Percentiles rank a stretch among this genome's conserved stretches.
Conservation (phyloP, 768 basidiomycete species). For the Myochromella boudieri region DNA sequence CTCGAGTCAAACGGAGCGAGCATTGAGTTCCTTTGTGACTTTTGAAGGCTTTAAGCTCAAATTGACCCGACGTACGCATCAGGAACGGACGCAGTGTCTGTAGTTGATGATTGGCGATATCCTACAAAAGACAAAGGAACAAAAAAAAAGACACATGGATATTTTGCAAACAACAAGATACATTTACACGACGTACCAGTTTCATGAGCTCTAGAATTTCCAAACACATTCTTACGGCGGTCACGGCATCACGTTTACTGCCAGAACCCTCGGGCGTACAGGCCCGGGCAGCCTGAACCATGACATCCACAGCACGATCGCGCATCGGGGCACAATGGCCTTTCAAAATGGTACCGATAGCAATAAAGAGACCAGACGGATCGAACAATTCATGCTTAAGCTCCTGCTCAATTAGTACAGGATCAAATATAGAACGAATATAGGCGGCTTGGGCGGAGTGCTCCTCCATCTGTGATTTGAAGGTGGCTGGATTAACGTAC, state of each 20-base stretch:
- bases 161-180: constrained; percentile 10
- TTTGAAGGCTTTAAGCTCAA: constrained; percentile 79
- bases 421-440: constrained; percentile 79
- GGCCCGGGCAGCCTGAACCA: constrained; percentile 70
- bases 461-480: constrained; percentile 60
- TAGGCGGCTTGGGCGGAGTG: constrained; percentile 63
- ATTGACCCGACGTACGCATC: constrained; percentile 73
- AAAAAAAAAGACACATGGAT: constrained; percentile 18
- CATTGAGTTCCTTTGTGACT: constrained; percentile 45
- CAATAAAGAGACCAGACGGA: constrained; percentile 72
- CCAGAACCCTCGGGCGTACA: constrained; percentile 56
- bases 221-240: constrained; percentile 78
- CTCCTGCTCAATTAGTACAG: constrained; percentile 79
- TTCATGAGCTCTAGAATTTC: constrained; percentile 96
- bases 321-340: constrained; percentile 94
- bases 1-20: constrained; percentile 55
- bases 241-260: constrained; percentile 62
- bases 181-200: constrained; percentile 53
- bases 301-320: constrained; percentile 77
- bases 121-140: constrained; percentile 45
- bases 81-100: constrained; percentile 92
- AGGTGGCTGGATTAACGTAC: constrained; percentile 57
- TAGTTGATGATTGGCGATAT: constrained; percentile 95
- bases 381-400: constrained; percentile 76
- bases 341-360: constrained; percentile 81